Base-by-base conservation (phyloP, 495 filamentous ascomycete genomes). In the Neurospora sp. region DNA sequence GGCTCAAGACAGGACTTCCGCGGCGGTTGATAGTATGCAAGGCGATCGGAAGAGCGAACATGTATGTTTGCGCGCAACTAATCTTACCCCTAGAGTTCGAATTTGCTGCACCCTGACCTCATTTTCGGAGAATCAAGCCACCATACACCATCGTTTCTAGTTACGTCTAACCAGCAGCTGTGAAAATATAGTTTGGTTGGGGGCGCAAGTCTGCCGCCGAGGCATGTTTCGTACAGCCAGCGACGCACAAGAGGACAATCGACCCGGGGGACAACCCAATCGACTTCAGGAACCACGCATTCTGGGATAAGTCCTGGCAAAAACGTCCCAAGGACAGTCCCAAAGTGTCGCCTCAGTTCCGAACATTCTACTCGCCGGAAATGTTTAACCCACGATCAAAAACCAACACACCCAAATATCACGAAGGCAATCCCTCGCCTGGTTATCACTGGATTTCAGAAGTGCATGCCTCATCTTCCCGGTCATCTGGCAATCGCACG, bases 181-280 rank as follows among this genome's bases (percentile, higher is more conserved):
- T 22, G n/a, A 22, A 14, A 18, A 31, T 37, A 39, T 53, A 77
- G 75, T 71, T 71, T 45, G 75, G 75, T 39, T 77, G 69, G 75
- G 75, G 75, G 39, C 76, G 73, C 69, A 75, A 75, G 69, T 39
- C 71, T 22, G 74, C 65, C 12, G 31, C 53, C n/a, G 74, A 77
- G 4, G 71, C 74, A 18, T 68, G 75, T 35, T 77, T 77, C 39
- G 76, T 75, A 8, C 74, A 68, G 44, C 76, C 74, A 61, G 76
- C 74, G 31, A 74, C 74, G 5, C 76, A 77, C 68, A 77, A 71
- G 69, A 71, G 68, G n/a, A 72, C 74, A 8, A 70, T 77, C 22
- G 68, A 76, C 27, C 68, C 59, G 9, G 31, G 70, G 6, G 68
- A 22, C 68, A 70, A 68, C 14, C 12, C 44, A 70, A 42, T 18